A percentile compares a stretch with the other conserved stretches of the same genome.
phyloP scores from a whole-genome alignment of 2,329 filamentous ascomycete species.

The Arthrobotrys megalospora region DNA sequence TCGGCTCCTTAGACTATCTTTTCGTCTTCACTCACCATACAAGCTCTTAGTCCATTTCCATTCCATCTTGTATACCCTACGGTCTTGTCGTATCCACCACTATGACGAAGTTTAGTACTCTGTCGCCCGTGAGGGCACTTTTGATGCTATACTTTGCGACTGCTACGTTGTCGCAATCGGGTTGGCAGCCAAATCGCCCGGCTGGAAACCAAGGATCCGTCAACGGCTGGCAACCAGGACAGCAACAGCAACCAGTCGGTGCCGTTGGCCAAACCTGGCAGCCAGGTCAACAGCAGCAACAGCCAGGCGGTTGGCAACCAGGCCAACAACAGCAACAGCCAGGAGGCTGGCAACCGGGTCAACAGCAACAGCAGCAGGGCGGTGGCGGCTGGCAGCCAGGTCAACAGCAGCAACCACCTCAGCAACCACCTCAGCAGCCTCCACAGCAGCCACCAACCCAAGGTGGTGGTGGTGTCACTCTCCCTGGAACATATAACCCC shows the following conservation, averaged over 20 bases:
- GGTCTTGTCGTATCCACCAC: constrained; percentile 12
- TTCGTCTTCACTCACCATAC: constrained; percentile 18
- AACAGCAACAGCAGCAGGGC: neutral
- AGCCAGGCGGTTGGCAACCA: constrained; percentile 8
- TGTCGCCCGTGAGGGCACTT: constrained; percentile 36
- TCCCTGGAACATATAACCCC: constrained; percentile 38
- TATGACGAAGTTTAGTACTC: constrained; percentile 38
- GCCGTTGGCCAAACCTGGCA: constrained; percentile 14
- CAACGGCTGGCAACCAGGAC: constrained; percentile 13
- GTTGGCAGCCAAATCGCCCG: constrained; percentile 6
- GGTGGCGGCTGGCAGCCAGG: constrained; percentile 11
- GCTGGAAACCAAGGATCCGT: neutral
- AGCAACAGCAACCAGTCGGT: neutral
- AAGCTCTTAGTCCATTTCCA: neutral
- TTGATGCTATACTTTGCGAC: constrained; percentile 24
- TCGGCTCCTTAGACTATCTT: neutral
- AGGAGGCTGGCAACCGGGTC: constrained; percentile 4
- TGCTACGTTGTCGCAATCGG: constrained; percentile 25
- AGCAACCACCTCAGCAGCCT: constrained; percentile 9
- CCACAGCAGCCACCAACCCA: constrained; percentile 8
- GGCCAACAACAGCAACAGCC: neutral
- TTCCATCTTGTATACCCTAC: constrained; percentile 29
- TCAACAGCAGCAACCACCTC: constrained; percentile 23
- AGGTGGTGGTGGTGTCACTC: neutral
- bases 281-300: constrained; percentile 26